These are phyloP conservation scores for Trypanosoma cruzi DNA, from an alignment of 208 protist species.

Conservation along the genomic window DNA sequence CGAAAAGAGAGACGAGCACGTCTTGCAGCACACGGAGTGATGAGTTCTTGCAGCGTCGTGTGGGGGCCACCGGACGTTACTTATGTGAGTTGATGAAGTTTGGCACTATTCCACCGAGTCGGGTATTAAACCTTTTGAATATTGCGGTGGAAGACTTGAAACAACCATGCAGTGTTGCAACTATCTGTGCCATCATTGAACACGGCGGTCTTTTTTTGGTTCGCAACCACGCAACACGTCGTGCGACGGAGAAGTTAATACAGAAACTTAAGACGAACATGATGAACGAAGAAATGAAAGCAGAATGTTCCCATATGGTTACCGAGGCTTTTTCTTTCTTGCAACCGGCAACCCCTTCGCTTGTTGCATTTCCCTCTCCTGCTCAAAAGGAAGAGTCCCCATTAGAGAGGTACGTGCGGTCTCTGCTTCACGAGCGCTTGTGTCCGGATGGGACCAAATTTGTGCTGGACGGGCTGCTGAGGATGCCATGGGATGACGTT, in stretches of 20 bases:
- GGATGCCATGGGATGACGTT: constrained; percentile 26
- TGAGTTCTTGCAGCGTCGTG: neutral
- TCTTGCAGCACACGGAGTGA: neutral
- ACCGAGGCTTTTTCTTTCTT: constrained; percentile 6
- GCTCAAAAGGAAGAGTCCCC: neutral
- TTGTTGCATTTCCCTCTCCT: neutral
- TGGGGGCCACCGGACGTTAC: constrained; percentile 5
- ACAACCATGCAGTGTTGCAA: neutral
- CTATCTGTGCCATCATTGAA: constrained; percentile 10
- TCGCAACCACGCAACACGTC: constrained; percentile 16
- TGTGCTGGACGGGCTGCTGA: constrained; percentile 10
- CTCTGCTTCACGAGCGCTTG: constrained; percentile 12
- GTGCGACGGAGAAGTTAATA: constrained; percentile 2
- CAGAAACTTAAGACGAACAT: constrained; percentile 11
- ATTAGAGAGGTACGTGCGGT: constrained; percentile 20
- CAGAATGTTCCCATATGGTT: neutral
- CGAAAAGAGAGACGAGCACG: neutral
- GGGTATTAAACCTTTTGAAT: constrained; percentile 13
- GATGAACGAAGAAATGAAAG: neutral
- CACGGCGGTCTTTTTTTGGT: constrained; percentile 25
- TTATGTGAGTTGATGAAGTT: constrained; percentile 35
- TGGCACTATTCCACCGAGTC: constrained; percentile 6
- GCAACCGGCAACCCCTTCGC: neutral
- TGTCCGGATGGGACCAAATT: constrained; percentile 9
- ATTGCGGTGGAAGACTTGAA: constrained; percentile 15